Base-by-base conservation (phyloP, 768 basidiomycete species). In the Arthromyces matolae region DNA sequence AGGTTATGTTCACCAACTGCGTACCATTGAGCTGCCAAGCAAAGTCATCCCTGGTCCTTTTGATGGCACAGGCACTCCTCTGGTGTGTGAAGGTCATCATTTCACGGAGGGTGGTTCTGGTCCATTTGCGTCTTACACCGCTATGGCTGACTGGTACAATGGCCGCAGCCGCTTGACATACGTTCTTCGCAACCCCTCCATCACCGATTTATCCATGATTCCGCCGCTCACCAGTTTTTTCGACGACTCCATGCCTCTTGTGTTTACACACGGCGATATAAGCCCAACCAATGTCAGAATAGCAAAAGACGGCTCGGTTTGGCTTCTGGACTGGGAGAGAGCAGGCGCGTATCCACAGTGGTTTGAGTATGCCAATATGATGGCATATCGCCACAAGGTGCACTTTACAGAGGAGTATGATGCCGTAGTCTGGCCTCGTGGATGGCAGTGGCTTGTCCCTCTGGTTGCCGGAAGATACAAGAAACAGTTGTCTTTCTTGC, bases 81-180 rank as follows among this genome's bases (percentile, higher is more conserved):
- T 49, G 9, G 8, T 5, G 22, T 59, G 57, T 31, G 18, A 38
- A 16, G 52, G 57, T 13, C 36, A 49, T 28, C 40, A 49, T 51
- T 63, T 63, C 37, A 49, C 57, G 2, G 58, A 59, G 28, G 47
- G 48, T 24, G 64, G 62, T 29, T 59, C 52, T 8, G 65, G 65
- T 14, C 65, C 65, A 7, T 67, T 66, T 42, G 22, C 39, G 4
- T 56, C 65, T 2, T 66, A 66, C 42, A 38, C 40, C 5, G 63
- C 58, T 8, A 50, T 66, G 46, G 42, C 58, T 2, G 50, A 46
- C 1, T 63, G 61, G 60, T 65, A 51, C 47, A 51, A 59, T 28
- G 29, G 41, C 18, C 49, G 50, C 18, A 37, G 50, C 19, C 41
- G 50, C 16, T 33, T 52, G 29, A 45, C 42, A 16, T 32, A 27